Percentiles rank a stretch among this genome's conserved stretches.
Evolutionary conservation across 108 stramenopile species (phyloP).

Genomic region (Parietichytrium sp.): DNA sequence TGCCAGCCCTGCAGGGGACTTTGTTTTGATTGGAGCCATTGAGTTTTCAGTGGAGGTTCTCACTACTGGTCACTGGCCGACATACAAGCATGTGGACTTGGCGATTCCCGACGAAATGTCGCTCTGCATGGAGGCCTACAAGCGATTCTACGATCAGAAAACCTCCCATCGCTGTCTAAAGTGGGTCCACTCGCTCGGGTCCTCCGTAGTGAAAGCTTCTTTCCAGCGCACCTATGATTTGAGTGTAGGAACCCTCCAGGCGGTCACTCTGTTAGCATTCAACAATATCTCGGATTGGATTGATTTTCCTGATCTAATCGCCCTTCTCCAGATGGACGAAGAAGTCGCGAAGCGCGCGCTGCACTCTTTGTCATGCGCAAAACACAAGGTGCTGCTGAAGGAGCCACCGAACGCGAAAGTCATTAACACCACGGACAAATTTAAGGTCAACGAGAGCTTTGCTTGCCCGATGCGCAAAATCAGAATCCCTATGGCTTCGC

Average conservation of each 20-base stretch:
- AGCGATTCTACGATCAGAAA: slow-evolving; percentile 65
- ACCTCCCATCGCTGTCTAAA: slow-evolving; percentile 38
- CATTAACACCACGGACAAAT: slow-evolving; percentile 82
- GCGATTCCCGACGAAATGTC: slow-evolving; percentile 81
- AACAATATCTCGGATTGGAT: slow-evolving; percentile 60
- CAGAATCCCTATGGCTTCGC: slow-evolving; percentile 96
- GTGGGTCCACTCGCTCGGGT: slow-evolving; percentile 83
- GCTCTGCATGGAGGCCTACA: slow-evolving; percentile 84
- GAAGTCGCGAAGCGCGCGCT: slow-evolving; percentile 86
- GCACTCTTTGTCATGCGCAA: slow-evolving; percentile 96
- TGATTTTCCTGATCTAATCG: slow-evolving; percentile 68
- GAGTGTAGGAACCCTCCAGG: slow-evolving; percentile 93
- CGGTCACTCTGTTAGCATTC: slow-evolving; percentile 78
- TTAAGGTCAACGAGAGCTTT: slow-evolving; percentile 82
- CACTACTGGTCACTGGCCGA: slow-evolving; percentile 97
- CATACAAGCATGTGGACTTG: slow-evolving; percentile 86
- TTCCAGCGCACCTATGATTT: slow-evolving; percentile 95
- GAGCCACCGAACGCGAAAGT: slow-evolving; percentile 73
- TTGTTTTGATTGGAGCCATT: slow-evolving; percentile 40
- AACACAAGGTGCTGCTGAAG: slow-evolving; percentile 89
- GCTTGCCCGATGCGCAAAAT: slow-evolving; percentile 85
- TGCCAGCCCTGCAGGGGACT: slow-evolving; percentile 3
- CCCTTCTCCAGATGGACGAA: slow-evolving; percentile 78
- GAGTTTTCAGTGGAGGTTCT: slow-evolving; percentile 90
- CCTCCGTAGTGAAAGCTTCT: slow-evolving; percentile 79